A percentile compares a stretch with the other conserved stretches of the same genome.
Conservation (phyloP, 148 eudicot species). For the Polygonum aviculare region DNA sequence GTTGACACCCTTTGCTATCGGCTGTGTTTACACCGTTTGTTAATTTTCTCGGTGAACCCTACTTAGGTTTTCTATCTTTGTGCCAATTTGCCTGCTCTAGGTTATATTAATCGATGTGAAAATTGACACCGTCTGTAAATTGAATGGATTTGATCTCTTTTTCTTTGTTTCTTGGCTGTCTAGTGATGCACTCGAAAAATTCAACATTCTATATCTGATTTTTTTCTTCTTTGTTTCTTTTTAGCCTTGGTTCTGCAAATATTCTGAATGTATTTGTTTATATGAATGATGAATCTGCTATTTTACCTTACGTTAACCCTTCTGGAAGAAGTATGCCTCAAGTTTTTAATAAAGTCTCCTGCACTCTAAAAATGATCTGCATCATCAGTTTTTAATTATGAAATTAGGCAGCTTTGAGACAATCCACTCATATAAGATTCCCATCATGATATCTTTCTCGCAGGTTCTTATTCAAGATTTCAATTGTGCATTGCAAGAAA, state of each 20-base stretch:
- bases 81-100: neutral
- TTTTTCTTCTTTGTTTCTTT: too few species aligned
- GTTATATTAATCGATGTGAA: neutral
- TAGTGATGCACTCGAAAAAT: neutral
- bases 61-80: neutral
- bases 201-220: too few species aligned
- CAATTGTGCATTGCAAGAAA: constrained; percentile 97
- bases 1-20: neutral
- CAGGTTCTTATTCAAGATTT: constrained; percentile 91
- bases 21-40: neutral
- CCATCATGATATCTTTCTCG: constrained; percentile 5
- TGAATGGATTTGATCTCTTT: neutral
- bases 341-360: neutral
- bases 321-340: neutral
- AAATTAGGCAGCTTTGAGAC: neutral
- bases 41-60: neutral
- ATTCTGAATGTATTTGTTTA: neutral
- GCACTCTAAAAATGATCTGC: neutral
- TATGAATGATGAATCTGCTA: neutral
- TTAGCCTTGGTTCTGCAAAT: too few species aligned
- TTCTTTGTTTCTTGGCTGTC: neutral
- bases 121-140: neutral
- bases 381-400: neutral
- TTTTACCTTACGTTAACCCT: neutral
- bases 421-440: neutral